phyloP scores from a whole-genome alignment of 768 basidiomycete species.

The Tylopilus sp. region DNA sequence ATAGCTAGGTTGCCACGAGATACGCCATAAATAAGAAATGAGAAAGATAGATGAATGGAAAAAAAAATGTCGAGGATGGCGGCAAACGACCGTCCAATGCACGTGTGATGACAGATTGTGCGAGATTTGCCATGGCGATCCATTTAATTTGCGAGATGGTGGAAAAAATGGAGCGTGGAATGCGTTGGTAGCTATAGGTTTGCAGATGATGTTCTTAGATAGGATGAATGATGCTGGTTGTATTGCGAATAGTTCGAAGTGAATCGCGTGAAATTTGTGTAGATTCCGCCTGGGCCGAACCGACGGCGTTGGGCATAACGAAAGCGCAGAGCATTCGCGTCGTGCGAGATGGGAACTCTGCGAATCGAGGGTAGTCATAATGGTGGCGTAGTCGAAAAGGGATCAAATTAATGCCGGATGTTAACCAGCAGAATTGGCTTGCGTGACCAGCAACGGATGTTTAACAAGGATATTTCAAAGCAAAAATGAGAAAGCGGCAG shows the following conservation, averaged over 20 bases:
- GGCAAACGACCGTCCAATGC: conserved; percentile 30
- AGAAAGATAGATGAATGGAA: conserved; percentile 13
- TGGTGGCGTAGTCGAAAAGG: conserved; percentile 8
- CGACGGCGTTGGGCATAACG: conserved; percentile 14
- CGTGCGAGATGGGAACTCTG: conserved; percentile 12
- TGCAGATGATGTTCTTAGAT: conserved; percentile 21
- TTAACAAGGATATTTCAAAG: conserved; percentile 6
- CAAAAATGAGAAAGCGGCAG: background rate
- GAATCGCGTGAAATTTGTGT: conserved; percentile 6
- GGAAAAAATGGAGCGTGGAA: conserved; percentile 31
- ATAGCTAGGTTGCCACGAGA: conserved; percentile 25
- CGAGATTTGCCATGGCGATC: conserved; percentile 10
- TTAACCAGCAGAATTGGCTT: background rate
- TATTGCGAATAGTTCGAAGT: conserved; percentile 15
- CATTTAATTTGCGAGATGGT: conserved; percentile 20
- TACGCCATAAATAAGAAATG: conserved; percentile 31
- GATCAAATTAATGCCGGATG: no score
- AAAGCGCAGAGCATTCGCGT: conserved; percentile 13
- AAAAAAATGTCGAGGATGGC: conserved; percentile 16
- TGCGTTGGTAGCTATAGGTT: conserved; percentile 22
- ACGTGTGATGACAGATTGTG: conserved; percentile 27
- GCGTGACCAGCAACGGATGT: background rate
- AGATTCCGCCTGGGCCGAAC: conserved; percentile 10
- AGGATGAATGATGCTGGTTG: conserved; percentile 17
- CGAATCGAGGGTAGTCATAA: conserved; percentile 12